phyloP scores from a whole-genome alignment of 1,139 yeast species.

The Insectozyma bohioensis region DNA sequence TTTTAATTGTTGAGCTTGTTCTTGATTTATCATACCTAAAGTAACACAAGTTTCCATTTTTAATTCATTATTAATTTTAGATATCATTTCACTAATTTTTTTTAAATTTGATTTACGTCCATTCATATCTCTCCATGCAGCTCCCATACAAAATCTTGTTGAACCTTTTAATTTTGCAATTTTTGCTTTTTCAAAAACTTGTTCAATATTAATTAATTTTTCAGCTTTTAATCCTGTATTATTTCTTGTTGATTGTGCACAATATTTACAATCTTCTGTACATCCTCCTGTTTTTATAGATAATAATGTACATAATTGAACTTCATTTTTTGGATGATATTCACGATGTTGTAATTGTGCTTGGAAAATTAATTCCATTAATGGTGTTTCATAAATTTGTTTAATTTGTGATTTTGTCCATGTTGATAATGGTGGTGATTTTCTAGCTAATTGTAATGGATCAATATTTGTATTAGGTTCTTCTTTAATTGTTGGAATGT shows the following conservation, averaged over 20 bases:
- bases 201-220: constrained; percentile 58
- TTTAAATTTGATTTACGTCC: constrained; percentile 71
- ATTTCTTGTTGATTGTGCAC: constrained; percentile 72
- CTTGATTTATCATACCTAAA: constrained; percentile 68
- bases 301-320: constrained; percentile 73
- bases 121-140: constrained; percentile 86
- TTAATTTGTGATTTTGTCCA: constrained; percentile 65
- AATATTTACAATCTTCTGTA: constrained; percentile 78
- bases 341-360: constrained; percentile 68
- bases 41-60: constrained; percentile 81
- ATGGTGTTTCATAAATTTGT: constrained; percentile 62
- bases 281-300: constrained; percentile 82
- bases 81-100: constrained; percentile 65
- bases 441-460: constrained; percentile 13
- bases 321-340: constrained; percentile 66
- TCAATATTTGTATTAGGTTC: too few species aligned
- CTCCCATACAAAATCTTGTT: constrained; percentile 83
- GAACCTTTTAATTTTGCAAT: constrained; percentile 70
- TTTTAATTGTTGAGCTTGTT: constrained; percentile 58
- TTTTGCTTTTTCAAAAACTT: constrained; percentile 61
- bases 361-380: constrained; percentile 59
- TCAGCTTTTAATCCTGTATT: constrained; percentile 71
- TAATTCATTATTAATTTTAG: constrained; percentile 56
- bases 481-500: constrained; percentile 1
- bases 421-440: constrained; percentile 37